Conservation (phyloP, 208 protist genomes). For the Kentomonas sorsogonicus region DNA sequence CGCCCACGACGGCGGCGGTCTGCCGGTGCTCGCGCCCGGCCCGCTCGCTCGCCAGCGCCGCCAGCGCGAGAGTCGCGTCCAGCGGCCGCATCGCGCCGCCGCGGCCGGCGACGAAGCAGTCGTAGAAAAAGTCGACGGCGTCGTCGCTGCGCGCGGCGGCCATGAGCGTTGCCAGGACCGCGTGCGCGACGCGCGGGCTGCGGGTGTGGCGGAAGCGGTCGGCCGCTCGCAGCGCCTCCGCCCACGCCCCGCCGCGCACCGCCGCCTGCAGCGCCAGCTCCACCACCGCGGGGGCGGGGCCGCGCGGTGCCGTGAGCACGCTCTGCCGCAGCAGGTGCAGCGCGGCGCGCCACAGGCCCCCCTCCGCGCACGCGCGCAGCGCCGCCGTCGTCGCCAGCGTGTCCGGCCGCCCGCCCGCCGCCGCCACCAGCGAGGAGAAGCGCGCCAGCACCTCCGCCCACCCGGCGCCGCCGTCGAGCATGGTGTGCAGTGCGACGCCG, state of each 20-base stretch:
- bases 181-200: slow-evolving; percentile 48
- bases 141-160: slow-evolving; percentile 45
- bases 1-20: slow-evolving; percentile 47
- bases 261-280: slow-evolving; percentile 37
- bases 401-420: slow-evolving; percentile 39
- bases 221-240: slow-evolving; percentile 40
- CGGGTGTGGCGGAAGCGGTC: slow-evolving; percentile 38
- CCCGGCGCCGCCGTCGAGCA: slow-evolving; percentile 11
- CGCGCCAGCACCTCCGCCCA: slow-evolving; percentile 2
- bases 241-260: slow-evolving; percentile 45
- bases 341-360: slow-evolving; percentile 57
- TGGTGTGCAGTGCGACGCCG: slow-evolving; percentile 23
- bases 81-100: slow-evolving; percentile 45
- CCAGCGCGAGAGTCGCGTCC: slow-evolving; percentile 58
- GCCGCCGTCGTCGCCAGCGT: slow-evolving; percentile 38
- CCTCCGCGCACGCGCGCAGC: slow-evolving; percentile 52
- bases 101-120: slow-evolving; percentile 46
- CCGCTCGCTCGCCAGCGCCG: slow-evolving; percentile 49
- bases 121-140: slow-evolving; percentile 70
- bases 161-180: slow-evolving; percentile 51
- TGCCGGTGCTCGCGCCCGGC: slow-evolving; percentile 58
- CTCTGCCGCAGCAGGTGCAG: slow-evolving; percentile 59
- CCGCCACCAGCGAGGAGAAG: neutral
- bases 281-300: slow-evolving; percentile 39
- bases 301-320: slow-evolving; percentile 43